phyloP scores from a whole-genome alignment of 1,284 basidiomycete genomes.

The Irpex sp. region DNA sequence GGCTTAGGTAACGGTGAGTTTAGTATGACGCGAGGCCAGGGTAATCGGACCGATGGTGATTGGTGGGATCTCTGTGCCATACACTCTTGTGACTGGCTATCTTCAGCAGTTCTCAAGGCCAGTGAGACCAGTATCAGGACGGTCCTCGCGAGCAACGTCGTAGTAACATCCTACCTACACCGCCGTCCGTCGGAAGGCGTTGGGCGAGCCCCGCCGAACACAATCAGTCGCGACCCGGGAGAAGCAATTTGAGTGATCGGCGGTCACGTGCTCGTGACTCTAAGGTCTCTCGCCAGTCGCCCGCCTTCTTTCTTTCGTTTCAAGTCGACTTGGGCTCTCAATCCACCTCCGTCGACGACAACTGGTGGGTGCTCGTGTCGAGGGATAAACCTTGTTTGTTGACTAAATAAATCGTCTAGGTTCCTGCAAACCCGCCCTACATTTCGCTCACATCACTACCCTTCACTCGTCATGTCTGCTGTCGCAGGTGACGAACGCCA shows the following conservation, averaged over 20 bases:
- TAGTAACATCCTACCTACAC: not conserved
- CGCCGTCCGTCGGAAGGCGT: not conserved
- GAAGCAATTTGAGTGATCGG: not conserved
- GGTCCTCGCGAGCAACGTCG: not conserved
- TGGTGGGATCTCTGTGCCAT: not conserved
- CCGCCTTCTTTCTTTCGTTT: conserved; percentile 2
- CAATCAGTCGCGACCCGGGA: not conserved
- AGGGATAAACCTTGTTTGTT: no score
- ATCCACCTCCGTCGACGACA: not conserved
- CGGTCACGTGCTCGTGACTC: conserved; percentile 6
- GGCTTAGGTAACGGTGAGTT: not conserved
- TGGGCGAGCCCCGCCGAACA: not conserved
- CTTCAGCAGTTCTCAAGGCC: not conserved
- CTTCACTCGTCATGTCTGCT: conserved; percentile 4
- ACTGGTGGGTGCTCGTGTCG: conserved; percentile 2
- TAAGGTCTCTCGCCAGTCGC: not conserved
- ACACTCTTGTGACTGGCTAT: not conserved
- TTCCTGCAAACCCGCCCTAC: not conserved
- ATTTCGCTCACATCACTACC: not conserved
- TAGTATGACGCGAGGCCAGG: not conserved
- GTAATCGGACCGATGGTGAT: not conserved
- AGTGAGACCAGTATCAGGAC: not conserved
- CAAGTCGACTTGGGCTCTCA: conserved; percentile 1
- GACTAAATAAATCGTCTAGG: not conserved
- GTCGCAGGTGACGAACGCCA: conserved; percentile 6